Evolutionary conservation across 371 early-diverging fungal genomes (phyloP).

Genomic region (Mucor indicus): DNA sequence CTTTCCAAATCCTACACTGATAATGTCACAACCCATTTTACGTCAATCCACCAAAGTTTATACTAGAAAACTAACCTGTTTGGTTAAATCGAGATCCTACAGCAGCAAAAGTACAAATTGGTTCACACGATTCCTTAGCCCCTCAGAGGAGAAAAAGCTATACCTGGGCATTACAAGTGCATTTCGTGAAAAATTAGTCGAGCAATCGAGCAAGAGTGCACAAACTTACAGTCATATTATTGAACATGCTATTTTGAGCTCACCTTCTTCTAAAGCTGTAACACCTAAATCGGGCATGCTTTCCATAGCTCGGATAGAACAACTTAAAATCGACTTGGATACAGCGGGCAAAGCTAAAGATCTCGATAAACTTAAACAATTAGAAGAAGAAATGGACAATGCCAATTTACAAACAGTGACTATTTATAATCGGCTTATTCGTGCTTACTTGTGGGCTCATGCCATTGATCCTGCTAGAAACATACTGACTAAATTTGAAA

Average conservation of each 20-base stretch:
- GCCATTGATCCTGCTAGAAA: conserved; percentile 19
- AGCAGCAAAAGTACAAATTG: conserved; percentile 18
- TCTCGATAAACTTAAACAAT: conserved; percentile 6
- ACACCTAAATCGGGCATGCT: conserved; percentile 7
- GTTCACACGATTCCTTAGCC: conserved; percentile 38
- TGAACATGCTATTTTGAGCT: conserved; percentile 32
- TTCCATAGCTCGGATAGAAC: conserved; percentile 16
- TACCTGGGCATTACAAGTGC: conserved; percentile 38
- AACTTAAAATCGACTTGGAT: conserved; percentile 24
- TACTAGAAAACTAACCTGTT: background rate
- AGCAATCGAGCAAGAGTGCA: conserved; percentile 24
- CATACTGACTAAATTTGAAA: conserved; percentile 14
- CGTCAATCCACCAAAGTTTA: background rate
- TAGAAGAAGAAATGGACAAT: conserved; percentile 20
- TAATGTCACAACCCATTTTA: conserved; percentile 10
- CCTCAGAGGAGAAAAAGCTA: conserved; percentile 40
- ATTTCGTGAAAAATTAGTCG: conserved; percentile 37
- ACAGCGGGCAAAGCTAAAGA: conserved; percentile 21
- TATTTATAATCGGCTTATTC: conserved; percentile 40
- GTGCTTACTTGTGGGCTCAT: conserved; percentile 24
- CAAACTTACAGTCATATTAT: conserved; percentile 41
- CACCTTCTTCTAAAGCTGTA: background rate
- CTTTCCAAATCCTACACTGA: too few species aligned
- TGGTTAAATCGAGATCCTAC: background rate
- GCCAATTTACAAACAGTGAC: conserved; percentile 16